Evolutionary conservation across 148 eudicot genomes (phyloP), one percentile per base, ranked within the genome.

Genomic region (Chenopodium quinoa): DNA sequence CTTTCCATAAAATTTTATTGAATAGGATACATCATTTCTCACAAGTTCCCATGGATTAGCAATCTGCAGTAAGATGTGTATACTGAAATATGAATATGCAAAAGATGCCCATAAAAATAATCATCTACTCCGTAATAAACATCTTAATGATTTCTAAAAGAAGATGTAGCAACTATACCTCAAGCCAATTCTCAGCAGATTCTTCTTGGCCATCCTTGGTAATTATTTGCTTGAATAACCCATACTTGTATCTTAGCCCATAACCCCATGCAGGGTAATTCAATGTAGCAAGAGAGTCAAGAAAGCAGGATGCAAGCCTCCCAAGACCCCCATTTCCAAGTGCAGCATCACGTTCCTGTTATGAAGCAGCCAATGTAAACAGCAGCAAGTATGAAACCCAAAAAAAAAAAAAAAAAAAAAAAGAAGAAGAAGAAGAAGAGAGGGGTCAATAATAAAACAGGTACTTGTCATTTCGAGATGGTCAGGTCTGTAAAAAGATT

Each of bases 231-330:
- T 95, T 95, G 85, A 95, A 95, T 79, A 95, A 84, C 63, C 98
- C 98, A 83, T 95, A 84, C 86, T 89, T 95, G 91, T 95, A 95
- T 80, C 98, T 89, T 25, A 95, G 96, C 54, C 98, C 98, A 85
- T 95, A 95, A 67, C 98, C 98, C 97, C 97, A 95, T 27, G 98
- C 98, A 58, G 98, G 98, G 78, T 95, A 95, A 85, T 93, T 93
- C 71, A 95, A 75, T 72, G 98, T 95, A 76, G 98, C 98, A 80
- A 95, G 70, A 75, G 98, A 95, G 82, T 95, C 98, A 75, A 95
- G 87, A 88, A 93, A 93, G 83, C 98, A 95, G 65, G 97, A 95
- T 71, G 98, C 98, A 80, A 95, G 93, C 70, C 98, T 86, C 52
- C 98, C 98, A 58, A 95, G 90, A 75, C 98, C 98, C 77, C 98